phyloP scores from a whole-genome alignment of 345 rosid genomes.

The Fremontodendron californicum region DNA sequence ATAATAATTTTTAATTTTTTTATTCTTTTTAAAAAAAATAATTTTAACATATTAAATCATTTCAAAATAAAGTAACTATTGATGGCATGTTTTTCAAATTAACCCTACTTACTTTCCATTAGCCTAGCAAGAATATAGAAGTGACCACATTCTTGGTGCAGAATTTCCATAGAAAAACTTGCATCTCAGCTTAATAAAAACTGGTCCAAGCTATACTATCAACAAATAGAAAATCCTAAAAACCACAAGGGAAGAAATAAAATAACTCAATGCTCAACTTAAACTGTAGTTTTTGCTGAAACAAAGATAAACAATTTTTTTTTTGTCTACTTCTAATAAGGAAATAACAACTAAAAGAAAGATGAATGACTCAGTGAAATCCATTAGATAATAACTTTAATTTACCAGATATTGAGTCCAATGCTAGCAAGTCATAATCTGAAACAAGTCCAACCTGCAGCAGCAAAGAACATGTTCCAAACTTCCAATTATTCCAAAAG shows the following conservation, averaged over 20 bases:
- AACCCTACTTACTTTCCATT: neutral
- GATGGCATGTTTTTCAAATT: no score
- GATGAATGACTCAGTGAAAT: neutral
- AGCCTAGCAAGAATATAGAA: neutral
- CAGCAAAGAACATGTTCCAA: slow-evolving; percentile 16
- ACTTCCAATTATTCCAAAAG: slow-evolving; percentile 10
- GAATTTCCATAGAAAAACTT: neutral
- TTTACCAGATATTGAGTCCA: slow-evolving; percentile 90
- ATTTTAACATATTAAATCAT: no score
- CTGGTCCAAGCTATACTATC: neutral
- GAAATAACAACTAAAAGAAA: neutral
- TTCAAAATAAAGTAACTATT: no score
- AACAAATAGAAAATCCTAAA: neutral
- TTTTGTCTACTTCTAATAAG: slow-evolving; percentile 8
- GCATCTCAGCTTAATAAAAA: neutral
- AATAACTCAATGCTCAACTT: neutral
- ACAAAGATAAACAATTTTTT: slow-evolving; percentile 13
- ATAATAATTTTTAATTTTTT: no score
- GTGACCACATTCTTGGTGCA: neutral
- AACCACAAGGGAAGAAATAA: neutral
- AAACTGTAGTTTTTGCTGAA: neutral
- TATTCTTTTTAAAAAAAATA: no score
- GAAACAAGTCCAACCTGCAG: slow-evolving; percentile 95
- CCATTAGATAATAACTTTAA: slow-evolving; percentile 9
- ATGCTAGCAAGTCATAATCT: slow-evolving; percentile 83